Conservation (phyloP, 164 flowering plant genomes). For the Houttuynia cordata region DNA sequence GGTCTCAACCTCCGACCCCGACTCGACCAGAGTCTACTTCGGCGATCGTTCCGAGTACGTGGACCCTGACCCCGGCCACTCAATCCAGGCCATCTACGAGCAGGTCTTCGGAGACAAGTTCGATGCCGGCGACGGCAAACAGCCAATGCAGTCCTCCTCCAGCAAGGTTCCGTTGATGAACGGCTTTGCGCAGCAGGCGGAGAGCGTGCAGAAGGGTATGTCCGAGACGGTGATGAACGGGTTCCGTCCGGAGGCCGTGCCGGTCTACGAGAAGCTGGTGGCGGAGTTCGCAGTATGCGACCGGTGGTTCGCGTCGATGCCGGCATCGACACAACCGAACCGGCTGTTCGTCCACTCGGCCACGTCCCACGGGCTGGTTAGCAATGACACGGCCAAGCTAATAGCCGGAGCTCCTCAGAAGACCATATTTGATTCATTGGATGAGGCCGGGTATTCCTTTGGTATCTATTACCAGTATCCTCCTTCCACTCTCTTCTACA, state of each 20-base stretch:
- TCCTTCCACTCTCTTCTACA: slow-evolving; percentile 60
- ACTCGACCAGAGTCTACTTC: slow-evolving; percentile 25
- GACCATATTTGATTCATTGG: slow-evolving; percentile 70
- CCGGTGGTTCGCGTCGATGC: slow-evolving; percentile 73
- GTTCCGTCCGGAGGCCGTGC: slow-evolving; percentile 46
- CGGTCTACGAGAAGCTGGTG: slow-evolving; percentile 53
- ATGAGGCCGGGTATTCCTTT: slow-evolving; percentile 49
- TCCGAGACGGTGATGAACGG: slow-evolving; percentile 69
- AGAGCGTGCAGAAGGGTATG: slow-evolving; percentile 25
- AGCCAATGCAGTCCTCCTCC: slow-evolving; percentile 7
- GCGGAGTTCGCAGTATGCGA: slow-evolving; percentile 63
- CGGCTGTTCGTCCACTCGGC: slow-evolving; percentile 73
- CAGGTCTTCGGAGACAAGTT: slow-evolving; percentile 35
- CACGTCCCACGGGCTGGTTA: slow-evolving; percentile 48
- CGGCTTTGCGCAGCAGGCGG: slow-evolving; percentile 73
- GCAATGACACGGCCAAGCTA: slow-evolving; percentile 38
- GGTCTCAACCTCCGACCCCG: slow-evolving; percentile 33
- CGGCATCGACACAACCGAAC: slow-evolving; percentile 76
- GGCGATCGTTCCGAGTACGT: slow-evolving; percentile 35
- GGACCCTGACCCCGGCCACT: slow-evolving; percentile 69
- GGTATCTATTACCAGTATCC: slow-evolving; percentile 64
- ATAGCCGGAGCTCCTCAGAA: slow-evolving; percentile 58
- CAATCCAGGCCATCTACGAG: slow-evolving; percentile 52
- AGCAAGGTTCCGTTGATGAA: slow-evolving; percentile 31
- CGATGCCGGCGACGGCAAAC: slow-evolving; percentile 3